Conservation (phyloP, 225 moss, liverwort and hornwort species). For the Marchantia polymorpha region DNA sequence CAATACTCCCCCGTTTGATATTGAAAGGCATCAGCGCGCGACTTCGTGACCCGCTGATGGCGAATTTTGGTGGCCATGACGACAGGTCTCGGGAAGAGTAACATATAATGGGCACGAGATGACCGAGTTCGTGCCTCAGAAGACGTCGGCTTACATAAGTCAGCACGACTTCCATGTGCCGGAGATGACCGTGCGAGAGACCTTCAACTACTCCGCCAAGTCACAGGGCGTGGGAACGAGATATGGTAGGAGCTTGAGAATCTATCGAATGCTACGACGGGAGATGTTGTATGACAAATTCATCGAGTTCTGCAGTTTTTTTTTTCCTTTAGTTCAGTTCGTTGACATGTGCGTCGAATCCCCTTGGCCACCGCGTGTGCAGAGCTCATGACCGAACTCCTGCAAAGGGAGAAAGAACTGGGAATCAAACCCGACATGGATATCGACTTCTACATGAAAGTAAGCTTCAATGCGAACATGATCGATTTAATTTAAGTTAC, state of each 20-base stretch:
- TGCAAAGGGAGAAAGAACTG: slow-evolving; percentile 71
- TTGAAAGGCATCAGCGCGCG: too few relatives aligned
- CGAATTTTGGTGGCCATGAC: neutral
- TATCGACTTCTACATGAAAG: slow-evolving; percentile 84
- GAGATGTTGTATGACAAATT: neutral
- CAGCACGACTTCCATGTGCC: slow-evolving; percentile 39
- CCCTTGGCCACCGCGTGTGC: too few relatives aligned
- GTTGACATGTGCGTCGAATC: neutral
- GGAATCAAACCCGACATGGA: slow-evolving; percentile 76
- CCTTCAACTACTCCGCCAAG: slow-evolving; percentile 40
- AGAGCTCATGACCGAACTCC: slow-evolving; percentile 76
- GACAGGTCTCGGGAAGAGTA: slow-evolving; percentile 30
- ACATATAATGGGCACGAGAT: slow-evolving; percentile 40
- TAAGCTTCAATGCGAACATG: slow-evolving; percentile 10
- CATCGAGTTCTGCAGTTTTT: neutral
- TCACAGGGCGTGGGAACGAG: slow-evolving; percentile 41
- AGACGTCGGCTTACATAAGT: slow-evolving; percentile 40
- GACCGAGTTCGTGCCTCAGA: slow-evolving; percentile 39
- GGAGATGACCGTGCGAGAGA: slow-evolving; percentile 50
- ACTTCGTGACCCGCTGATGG: neutral
- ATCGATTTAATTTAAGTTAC: too few relatives aligned
- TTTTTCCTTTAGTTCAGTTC: neutral
- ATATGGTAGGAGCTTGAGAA: slow-evolving; percentile 29
- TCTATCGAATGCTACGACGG: neutral
- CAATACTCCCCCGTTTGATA: too few relatives aligned